These are phyloP conservation scores for Fistulifera solaris DNA, from an alignment of 108 stramenopile genomes.

Conservation along the genomic window DNA sequence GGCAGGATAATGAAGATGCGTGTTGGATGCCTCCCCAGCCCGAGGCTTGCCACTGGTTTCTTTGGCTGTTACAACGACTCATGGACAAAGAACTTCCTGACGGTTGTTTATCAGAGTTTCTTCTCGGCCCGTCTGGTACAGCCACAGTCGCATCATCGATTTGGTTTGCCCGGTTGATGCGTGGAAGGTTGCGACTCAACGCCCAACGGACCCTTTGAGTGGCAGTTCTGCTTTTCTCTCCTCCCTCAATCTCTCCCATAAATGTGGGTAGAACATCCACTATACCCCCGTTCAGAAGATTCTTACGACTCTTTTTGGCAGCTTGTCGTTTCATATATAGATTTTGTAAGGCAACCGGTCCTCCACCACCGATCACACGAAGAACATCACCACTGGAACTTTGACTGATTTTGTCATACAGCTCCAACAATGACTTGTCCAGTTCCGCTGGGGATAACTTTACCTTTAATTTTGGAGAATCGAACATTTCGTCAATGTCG, in stretches of 20 bases:
- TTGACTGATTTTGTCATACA: slow-evolving; percentile 53
- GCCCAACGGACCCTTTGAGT: slow-evolving; percentile 10
- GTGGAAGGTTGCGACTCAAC: slow-evolving; percentile 8
- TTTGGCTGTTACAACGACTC: too few relatives aligned
- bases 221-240: slow-evolving; percentile 1
- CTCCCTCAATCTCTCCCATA: too few relatives aligned
- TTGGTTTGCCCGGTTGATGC: too few relatives aligned
- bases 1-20: too few relatives aligned
- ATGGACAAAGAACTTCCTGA: too few relatives aligned
- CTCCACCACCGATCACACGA: slow-evolving; percentile 67
- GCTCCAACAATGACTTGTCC: slow-evolving; percentile 62
- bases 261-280: too few relatives aligned
- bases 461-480: slow-evolving; percentile 62
- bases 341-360: slow-evolving; percentile 61
- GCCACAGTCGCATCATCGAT: too few relatives aligned
- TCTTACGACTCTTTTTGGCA: slow-evolving; percentile 3
- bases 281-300: too few relatives aligned
- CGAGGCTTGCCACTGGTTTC: too few relatives aligned
- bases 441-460: slow-evolving; percentile 84
- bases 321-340: slow-evolving; percentile 56
- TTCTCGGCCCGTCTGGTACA: too few relatives aligned
- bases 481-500: slow-evolving; percentile 60
- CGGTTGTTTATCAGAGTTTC: too few relatives aligned
- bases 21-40: too few relatives aligned
- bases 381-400: slow-evolving; percentile 71